Conservation (phyloP, 495 filamentous ascomycete genomes). For the Penicillium simplicissimum region DNA sequence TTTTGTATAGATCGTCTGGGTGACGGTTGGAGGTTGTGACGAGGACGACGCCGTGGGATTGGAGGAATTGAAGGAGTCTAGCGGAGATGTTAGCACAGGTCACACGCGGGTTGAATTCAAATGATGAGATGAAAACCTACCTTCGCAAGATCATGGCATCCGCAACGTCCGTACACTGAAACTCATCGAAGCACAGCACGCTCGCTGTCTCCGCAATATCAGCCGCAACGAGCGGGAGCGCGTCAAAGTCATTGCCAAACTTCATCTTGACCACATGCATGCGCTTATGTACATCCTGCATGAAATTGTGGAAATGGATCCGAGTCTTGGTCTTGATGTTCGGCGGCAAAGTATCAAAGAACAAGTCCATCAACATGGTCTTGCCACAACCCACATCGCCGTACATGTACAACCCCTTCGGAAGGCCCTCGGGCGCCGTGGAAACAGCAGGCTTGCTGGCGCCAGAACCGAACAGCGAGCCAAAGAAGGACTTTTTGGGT, state of each 20-base stretch:
- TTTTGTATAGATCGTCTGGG: constrained; percentile 94
- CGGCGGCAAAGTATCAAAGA: constrained; percentile 87
- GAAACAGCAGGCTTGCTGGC: constrained; percentile 31
- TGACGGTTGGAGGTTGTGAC: constrained; percentile 97
- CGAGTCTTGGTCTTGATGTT: constrained; percentile 85
- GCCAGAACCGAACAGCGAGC: constrained; percentile 63
- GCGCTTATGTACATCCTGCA: constrained; percentile 96
- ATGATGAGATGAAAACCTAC: constrained; percentile 34
- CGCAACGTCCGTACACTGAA: constrained; percentile 97
- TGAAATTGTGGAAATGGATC: constrained; percentile 99
- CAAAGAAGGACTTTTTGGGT: constrained; percentile 66
- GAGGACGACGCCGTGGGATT: constrained; percentile 94
- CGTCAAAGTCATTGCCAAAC: constrained; percentile 89
- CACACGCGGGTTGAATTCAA: neutral
- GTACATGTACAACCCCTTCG: constrained; percentile 90
- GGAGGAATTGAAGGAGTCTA: constrained; percentile 82
- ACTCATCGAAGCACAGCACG: constrained; percentile 97
- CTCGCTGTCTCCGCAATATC: constrained; percentile 82
- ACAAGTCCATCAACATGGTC: constrained; percentile 99
- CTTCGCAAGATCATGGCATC: constrained; percentile 96
- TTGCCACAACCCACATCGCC: constrained; percentile 98
- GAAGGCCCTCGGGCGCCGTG: constrained; percentile 70
- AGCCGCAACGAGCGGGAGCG: constrained; percentile 87
- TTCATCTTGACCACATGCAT: constrained; percentile 87
- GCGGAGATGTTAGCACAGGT: neutral